Percentiles rank a stretch among this genome's conserved stretches.
phyloP scores from a whole-genome alignment of 164 flowering plant species.

The Magnolia officinalis region DNA sequence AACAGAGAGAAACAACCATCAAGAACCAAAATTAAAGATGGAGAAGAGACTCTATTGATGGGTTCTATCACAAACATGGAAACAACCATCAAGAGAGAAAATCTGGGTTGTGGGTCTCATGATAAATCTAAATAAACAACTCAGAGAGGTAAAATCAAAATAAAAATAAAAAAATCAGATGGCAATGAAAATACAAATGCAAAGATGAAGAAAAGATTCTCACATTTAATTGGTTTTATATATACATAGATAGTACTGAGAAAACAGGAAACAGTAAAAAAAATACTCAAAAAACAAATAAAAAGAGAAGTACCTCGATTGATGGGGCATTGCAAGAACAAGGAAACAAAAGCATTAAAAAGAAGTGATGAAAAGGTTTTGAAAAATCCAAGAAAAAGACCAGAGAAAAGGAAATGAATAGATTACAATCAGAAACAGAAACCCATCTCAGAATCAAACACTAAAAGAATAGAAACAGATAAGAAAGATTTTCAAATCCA shows the following conservation, averaged over 20 bases:
- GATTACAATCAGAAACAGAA: neutral
- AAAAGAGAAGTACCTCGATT: too few relatives aligned
- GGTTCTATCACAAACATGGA: too few relatives aligned
- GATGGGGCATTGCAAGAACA: neutral
- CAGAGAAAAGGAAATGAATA: neutral
- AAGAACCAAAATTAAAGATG: neutral
- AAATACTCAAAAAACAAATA: too few relatives aligned
- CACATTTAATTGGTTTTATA: neutral
- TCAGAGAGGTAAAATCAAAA: too few relatives aligned
- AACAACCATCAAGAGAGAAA: too few relatives aligned
- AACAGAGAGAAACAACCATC: neutral
- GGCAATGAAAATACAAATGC: neutral
- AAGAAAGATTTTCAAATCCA: too few relatives aligned
- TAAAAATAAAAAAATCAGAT: too few relatives aligned
- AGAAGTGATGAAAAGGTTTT: neutral
- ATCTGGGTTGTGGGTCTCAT: too few relatives aligned
- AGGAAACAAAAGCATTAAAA: neutral
- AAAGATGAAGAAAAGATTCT: neutral
- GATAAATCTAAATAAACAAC: too few relatives aligned
- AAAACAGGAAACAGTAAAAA: too few relatives aligned
- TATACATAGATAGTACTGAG: neutral
- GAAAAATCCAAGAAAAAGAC: neutral
- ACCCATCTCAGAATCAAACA: neutral
- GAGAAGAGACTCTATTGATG: too few relatives aligned
- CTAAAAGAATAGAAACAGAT: too few relatives aligned